Conservation (phyloP, 345 rosid genomes). For the Syzygium jambos region DNA sequence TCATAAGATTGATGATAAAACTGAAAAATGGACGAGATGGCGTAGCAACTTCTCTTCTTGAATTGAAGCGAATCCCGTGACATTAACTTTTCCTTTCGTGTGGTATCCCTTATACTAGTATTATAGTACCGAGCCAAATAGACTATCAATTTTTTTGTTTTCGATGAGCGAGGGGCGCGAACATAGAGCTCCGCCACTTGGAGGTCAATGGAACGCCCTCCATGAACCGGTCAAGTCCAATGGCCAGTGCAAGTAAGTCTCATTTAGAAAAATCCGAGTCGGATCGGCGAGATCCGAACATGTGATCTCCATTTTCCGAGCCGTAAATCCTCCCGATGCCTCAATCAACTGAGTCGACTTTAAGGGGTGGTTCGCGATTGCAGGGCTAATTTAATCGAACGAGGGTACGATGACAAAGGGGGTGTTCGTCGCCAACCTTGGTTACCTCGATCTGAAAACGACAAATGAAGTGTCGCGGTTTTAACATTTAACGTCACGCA, state of each 20-base stretch:
- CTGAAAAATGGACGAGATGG: background rate
- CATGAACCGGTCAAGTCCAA: background rate
- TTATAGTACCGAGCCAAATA: too few relatives aligned
- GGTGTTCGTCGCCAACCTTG: background rate
- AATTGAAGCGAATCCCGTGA: background rate
- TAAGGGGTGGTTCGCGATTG: background rate
- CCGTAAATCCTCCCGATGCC: background rate
- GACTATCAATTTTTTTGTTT: background rate
- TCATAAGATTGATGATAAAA: background rate
- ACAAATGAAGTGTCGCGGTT: background rate
- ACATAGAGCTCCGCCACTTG: background rate
- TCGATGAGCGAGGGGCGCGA: background rate
- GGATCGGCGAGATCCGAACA: background rate
- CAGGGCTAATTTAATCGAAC: too few relatives aligned
- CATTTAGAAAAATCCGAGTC: background rate
- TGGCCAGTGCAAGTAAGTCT: background rate
- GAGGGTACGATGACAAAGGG: background rate
- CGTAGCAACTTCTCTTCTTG: background rate
- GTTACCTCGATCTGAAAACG: background rate
- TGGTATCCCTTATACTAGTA: background rate
- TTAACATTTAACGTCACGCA: background rate
- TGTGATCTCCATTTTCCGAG: background rate
- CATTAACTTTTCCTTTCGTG: background rate
- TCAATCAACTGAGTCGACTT: background rate
- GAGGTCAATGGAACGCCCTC: background rate